These are phyloP conservation scores for Haplosporangium gracile DNA, from an alignment of 192 early-diverging fungal genomes.

Conservation along the genomic window DNA sequence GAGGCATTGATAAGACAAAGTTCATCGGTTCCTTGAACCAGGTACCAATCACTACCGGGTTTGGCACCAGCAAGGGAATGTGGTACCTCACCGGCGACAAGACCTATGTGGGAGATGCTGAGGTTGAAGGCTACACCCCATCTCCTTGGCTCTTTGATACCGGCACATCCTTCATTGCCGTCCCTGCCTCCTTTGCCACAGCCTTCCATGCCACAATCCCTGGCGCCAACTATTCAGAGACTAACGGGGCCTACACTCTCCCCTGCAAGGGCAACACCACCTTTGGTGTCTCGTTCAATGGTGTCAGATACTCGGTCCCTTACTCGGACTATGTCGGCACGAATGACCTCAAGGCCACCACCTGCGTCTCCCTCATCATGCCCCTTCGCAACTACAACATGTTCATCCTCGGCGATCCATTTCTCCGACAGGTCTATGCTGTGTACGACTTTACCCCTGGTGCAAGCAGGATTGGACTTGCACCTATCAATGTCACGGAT, in stretches of 20 bases:
- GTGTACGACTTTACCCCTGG: slow-evolving; percentile 55
- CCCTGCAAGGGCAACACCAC: slow-evolving; percentile 40
- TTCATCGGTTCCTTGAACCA: slow-evolving; percentile 31
- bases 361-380: slow-evolving; percentile 48
- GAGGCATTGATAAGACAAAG: slow-evolving; percentile 48
- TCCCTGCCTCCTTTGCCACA: slow-evolving; percentile 34
- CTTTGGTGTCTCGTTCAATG: slow-evolving; percentile 45
- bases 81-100: slow-evolving; percentile 42
- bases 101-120: slow-evolving; percentile 9
- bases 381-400: slow-evolving; percentile 46
- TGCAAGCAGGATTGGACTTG: slow-evolving; percentile 37
- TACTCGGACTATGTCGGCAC: slow-evolving; percentile 41
- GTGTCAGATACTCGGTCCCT: slow-evolving; percentile 40
- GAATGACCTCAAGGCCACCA: slow-evolving; percentile 4
- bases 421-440: slow-evolving; percentile 48
- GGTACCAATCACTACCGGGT: slow-evolving; percentile 22
- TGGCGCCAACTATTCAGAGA: slow-evolving; percentile 25
- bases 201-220: slow-evolving; percentile 44
- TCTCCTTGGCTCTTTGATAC: slow-evolving; percentile 55
- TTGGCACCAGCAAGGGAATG: slow-evolving; percentile 33
- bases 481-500: slow-evolving; percentile 21
- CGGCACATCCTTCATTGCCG: slow-evolving; percentile 55
- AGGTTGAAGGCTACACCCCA: slow-evolving; percentile 36
- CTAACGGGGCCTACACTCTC: slow-evolving; percentile 21
- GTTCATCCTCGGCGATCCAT: slow-evolving; percentile 51